phyloP scores from a whole-genome alignment of 2,329 filamentous ascomycete genomes.

The Aspergillus sp. region DNA sequence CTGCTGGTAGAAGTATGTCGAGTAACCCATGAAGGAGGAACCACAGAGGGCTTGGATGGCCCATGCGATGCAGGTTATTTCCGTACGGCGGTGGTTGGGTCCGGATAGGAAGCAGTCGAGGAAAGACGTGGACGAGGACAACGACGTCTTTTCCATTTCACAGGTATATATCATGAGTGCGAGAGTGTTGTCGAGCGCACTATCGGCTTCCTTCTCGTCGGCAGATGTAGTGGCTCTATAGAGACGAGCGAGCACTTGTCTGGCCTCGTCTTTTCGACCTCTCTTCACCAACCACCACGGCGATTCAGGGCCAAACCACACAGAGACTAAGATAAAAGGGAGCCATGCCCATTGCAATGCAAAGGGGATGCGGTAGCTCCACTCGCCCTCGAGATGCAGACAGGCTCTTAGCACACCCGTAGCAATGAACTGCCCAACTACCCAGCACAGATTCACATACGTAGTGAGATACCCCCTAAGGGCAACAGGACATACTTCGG shows the following conservation, averaged over 20 bases:
- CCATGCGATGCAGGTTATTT: conserved; percentile 12
- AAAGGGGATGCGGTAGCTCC: conserved; percentile 52
- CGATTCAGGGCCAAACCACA: conserved; percentile 46
- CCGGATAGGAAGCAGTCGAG: conserved; percentile 6
- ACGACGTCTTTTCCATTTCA: neutral
- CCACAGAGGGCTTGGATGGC: conserved; percentile 13
- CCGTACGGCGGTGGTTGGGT: conserved; percentile 4
- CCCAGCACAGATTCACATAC: conserved; percentile 44
- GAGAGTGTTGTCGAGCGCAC: neutral
- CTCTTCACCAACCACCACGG: conserved; percentile 51
- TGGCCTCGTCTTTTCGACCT: conserved; percentile 43
- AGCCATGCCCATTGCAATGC: conserved; percentile 53
- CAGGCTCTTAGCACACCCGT: conserved; percentile 48
- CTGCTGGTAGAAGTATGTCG: conserved; percentile 12
- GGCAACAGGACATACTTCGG: conserved; percentile 41
- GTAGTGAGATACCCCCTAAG: conserved; percentile 41
- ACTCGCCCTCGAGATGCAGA: conserved; percentile 42
- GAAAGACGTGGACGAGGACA: neutral
- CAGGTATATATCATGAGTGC: conserved; percentile 8
- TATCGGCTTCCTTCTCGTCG: conserved; percentile 19
- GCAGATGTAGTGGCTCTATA: conserved; percentile 16
- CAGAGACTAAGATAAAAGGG: conserved; percentile 44
- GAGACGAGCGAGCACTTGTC: conserved; percentile 40
- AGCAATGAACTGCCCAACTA: conserved; percentile 48
- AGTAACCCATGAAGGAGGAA: conserved; percentile 10